Base-by-base conservation (phyloP, 495 filamentous ascomycete species). In the Annulohypoxylon maeteangense region DNA sequence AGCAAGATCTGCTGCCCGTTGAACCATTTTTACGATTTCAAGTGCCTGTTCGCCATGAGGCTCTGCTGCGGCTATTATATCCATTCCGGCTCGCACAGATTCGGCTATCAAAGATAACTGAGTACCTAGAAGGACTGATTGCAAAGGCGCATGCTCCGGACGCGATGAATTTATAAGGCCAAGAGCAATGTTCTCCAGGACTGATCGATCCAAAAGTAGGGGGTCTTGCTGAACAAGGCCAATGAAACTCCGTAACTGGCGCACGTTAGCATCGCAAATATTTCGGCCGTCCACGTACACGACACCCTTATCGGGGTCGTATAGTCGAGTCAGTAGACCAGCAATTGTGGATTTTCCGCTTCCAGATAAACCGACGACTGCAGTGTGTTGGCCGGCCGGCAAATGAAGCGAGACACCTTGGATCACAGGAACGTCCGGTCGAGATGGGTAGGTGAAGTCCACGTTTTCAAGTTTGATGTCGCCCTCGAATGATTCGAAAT, bases 271-370 rank as follows among this genome's bases (percentile, higher is more conserved):
- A 4, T 85, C 81, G 0, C 79, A 78, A 14, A 92, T 51, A 67
- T 88, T 79, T 7, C 83, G 78, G 7, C 83, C 86, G 51, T 87
- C 87, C 5, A 92, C 78, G 2, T 76, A 63, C 38, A 92, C 62
- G 0, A 59, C 25, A 5, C 83, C 83, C 20, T 65, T 70, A 1
- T 74, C 78, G 1, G 84, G 78, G n/a, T 88, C 85, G 62, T 87
- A 87, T 50, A 90, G 75, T 10, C 89, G 79, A 18, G 83, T 82
- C 1, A 89, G 68, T 8, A 91, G 74, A 7, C 84, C 83, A 0
- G 85, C 85, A 29, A 92, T 81, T 6, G 90, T 92, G 2, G 88
- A 90, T 70, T 93, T 93, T n/a, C 90, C 91, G 64, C 86, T 88
- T 20, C 91, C 90, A 12, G 90, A 91, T 10, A 89, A 78, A 14